A percentile compares a stretch with the other conserved stretches of the same genome.
These are phyloP conservation scores for Volvox carteri DNA, from an alignment of 163 green algal genomes.

Conservation along the genomic window DNA sequence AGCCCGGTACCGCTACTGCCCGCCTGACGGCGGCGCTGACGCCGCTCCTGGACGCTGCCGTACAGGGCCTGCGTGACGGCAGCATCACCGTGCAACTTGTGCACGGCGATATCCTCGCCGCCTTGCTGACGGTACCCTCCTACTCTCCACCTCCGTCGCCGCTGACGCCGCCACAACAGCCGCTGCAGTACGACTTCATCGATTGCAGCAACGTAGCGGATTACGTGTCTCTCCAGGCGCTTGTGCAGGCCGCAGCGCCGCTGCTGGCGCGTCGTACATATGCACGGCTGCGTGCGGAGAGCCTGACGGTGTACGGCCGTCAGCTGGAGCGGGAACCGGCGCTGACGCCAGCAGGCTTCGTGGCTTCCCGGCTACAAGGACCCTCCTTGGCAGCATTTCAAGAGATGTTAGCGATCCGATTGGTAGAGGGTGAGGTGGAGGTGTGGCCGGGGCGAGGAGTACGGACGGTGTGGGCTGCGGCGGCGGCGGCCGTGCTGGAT, in stretches of 20 bases:
- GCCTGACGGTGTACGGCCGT: constrained; percentile 19
- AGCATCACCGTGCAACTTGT: constrained; percentile 20
- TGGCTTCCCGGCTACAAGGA: background rate
- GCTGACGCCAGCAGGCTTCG: background rate
- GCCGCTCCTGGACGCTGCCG: constrained; percentile 8
- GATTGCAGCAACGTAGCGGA: constrained; percentile 56
- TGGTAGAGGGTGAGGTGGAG: background rate
- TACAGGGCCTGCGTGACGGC: constrained; percentile 15
- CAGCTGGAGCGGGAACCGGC: background rate
- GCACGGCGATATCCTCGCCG: constrained; percentile 52
- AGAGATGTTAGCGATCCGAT: constrained; percentile 28
- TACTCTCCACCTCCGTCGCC: background rate
- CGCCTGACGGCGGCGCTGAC: constrained; percentile 16
- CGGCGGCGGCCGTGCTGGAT: too few species aligned
- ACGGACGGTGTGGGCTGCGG: constrained; percentile 46
- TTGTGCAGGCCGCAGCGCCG: constrained; percentile 46
- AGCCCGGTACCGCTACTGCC: background rate
- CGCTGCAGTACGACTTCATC: constrained; percentile 55
- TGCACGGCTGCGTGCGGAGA: constrained; percentile 52
- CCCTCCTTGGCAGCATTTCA: constrained; percentile 5
- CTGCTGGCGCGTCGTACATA: constrained; percentile 42
- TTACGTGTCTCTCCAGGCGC: constrained; percentile 50
- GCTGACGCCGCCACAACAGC: background rate
- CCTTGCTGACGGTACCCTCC: background rate
- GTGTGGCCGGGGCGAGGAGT: background rate